Evolutionary conservation across 176 grass and related monocot species (phyloP), one percentile per base, ranked within the genome.

Genomic region (Puccinellia tenuiflora): DNA sequence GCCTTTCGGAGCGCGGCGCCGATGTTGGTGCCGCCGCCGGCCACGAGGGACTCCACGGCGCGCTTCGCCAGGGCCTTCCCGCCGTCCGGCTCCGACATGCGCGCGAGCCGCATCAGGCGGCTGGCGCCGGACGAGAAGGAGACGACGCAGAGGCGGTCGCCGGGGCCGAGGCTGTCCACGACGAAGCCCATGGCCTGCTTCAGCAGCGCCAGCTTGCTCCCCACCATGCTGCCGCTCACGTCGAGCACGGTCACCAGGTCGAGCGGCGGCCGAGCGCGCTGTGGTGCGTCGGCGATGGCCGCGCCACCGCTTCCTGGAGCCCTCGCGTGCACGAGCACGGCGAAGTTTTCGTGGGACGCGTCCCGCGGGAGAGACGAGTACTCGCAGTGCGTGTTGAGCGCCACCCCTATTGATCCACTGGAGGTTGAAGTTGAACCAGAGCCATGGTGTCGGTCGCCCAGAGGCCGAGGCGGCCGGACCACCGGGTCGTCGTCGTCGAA

Each of bases 211-310:
- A 97, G 87, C 83, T 97, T 97, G 39, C 79, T 83, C 13, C 92
- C 94, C 46, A 63, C 79, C 94, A 97, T 97, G 94, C 94, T 97
- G 9, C 68, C 94, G 46, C 94, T 97, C n/a, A 97, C 90, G 82
- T 97, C 92, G 60, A 97, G 87, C 76, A 94, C 92, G 7, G 94
- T 92, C 33, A 94, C 85, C 3, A 97, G 89, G 76, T 97, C 94
- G 29, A 94, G 76, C 20, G 92, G 89, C 51, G 90, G 83, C 40
- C 92, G 80, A 24, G 70, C 67, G 54, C 33, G 82, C 7, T 0
- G 75, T 11, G 2, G 4, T 8, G 4, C 16, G 37, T 62, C 72
- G 21, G 21, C 62, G 34, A 9, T 83, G 24, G 3, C 20, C 0
- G 16, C 50, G 9, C 37, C 6, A 1, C 52, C 12, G 3, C 4